Evolutionary conservation across 768 basidiomycete genomes (phyloP).

Genomic region (Psilocybe cubensis): DNA sequence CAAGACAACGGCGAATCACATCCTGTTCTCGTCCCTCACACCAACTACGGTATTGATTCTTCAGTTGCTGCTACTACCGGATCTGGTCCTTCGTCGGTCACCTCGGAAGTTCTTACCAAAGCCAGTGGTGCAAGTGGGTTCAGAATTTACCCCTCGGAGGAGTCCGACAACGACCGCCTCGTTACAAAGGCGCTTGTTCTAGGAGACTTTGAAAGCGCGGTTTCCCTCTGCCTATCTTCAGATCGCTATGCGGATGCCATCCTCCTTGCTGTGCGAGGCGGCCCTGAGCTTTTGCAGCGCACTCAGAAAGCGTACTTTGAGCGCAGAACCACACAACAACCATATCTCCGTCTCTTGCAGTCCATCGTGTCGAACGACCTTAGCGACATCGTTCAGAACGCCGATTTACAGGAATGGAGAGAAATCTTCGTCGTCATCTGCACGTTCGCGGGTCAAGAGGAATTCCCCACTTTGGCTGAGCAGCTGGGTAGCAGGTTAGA

Average conservation of each 20-base stretch:
- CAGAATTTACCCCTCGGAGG: constrained; percentile 86
- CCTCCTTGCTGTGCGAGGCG: constrained; percentile 89
- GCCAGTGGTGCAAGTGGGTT: constrained; percentile 84
- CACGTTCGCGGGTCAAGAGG: constrained; percentile 86
- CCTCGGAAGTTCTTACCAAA: constrained; percentile 67
- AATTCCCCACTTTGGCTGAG: constrained; percentile 87
- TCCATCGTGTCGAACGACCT: constrained; percentile 93
- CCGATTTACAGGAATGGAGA: constrained; percentile 92
- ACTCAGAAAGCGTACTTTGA: constrained; percentile 96
- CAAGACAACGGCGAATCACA: constrained; percentile 43
- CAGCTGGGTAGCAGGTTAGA: constrained; percentile 92
- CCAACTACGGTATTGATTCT: constrained; percentile 79
- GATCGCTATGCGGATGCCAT: constrained; percentile 95
- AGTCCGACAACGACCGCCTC: constrained; percentile 85
- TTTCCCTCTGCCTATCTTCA: constrained; percentile 85
- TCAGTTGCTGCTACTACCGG: constrained; percentile 95
- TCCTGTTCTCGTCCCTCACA: constrained; percentile 72
- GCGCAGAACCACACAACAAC: constrained; percentile 69
- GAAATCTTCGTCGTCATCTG: constrained; percentile 97
- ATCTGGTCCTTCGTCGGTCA: constrained; percentile 84
- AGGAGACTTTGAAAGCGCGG: constrained; percentile 94
- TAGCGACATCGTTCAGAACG: constrained; percentile 93
- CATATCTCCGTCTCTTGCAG: constrained; percentile 94
- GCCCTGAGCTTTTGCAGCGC: constrained; percentile 80
- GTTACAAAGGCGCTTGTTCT: constrained; percentile 93